These are phyloP conservation scores for Asterionellopsis glacialis DNA, from an alignment of 108 stramenopile genomes.

Conservation along the genomic window DNA sequence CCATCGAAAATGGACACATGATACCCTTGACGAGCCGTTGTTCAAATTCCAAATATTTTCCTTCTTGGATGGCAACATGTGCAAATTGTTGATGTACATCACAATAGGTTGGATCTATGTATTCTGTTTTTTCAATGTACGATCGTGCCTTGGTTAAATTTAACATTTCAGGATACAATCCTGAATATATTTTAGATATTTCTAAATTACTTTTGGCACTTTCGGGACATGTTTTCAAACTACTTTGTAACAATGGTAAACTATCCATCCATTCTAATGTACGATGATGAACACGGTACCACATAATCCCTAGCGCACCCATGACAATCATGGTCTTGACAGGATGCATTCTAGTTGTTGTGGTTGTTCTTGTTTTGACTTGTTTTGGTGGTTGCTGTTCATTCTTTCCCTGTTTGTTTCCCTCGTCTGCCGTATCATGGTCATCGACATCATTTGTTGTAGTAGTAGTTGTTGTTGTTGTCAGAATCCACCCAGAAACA, in stretches of 20 bases:
- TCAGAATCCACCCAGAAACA: slow-evolving; percentile 16
- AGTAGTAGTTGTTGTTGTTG: neutral
- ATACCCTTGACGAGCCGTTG: slow-evolving; percentile 52
- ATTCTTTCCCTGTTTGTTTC: no score
- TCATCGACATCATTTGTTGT: no score
- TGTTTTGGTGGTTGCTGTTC: no score
- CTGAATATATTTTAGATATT: slow-evolving; percentile 72
- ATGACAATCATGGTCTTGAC: neutral
- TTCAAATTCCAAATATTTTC: slow-evolving; percentile 47
- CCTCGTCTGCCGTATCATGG: no score
- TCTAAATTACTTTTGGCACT: slow-evolving; percentile 81
- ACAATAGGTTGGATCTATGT: slow-evolving; percentile 74
- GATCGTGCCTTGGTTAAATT: slow-evolving; percentile 47
- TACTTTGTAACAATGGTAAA: slow-evolving; percentile 47
- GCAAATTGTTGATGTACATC: slow-evolving; percentile 79
- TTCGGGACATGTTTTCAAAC: slow-evolving; percentile 59
- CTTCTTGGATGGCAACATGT: slow-evolving; percentile 63
- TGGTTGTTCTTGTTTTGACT: no score
- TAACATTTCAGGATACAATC: slow-evolving; percentile 52
- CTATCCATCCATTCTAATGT: slow-evolving; percentile 79
- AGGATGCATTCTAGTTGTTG: neutral
- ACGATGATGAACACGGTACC: slow-evolving; percentile 34
- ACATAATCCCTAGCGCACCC: neutral
- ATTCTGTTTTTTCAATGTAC: slow-evolving; percentile 50
- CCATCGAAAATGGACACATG: slow-evolving; percentile 69